Evolutionary conservation across 768 basidiomycete species (phyloP).

Genomic region (Psilocybe subaeruginosa): DNA sequence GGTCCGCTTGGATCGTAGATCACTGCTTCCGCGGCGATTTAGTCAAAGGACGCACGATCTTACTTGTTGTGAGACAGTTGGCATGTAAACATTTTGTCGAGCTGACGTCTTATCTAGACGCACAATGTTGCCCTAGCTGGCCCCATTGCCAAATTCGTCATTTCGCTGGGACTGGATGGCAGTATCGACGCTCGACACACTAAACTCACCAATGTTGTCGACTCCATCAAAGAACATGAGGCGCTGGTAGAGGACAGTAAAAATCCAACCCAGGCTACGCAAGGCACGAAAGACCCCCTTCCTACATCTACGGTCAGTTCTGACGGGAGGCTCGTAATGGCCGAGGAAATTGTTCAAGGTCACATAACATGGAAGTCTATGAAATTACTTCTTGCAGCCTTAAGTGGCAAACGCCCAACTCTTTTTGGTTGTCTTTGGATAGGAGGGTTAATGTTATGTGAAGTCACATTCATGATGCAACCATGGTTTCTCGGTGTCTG

Average conservation of each 20-base stretch:
- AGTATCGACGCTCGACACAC: constrained; percentile 34
- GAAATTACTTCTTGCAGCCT: constrained; percentile 35
- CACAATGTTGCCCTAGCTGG: constrained; percentile 52
- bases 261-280: constrained; percentile 13
- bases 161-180: constrained; percentile 56
- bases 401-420: constrained; percentile 35
- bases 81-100: not conserved
- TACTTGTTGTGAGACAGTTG: constrained; percentile 63
- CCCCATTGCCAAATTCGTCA: constrained; percentile 55
- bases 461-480: constrained; percentile 31
- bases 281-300: not conserved
- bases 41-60: constrained; percentile 70
- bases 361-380: constrained; percentile 30
- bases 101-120: constrained; percentile 30
- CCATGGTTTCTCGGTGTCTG: constrained; percentile 49
- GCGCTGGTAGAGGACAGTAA: constrained; percentile 19
- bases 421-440: constrained; percentile 36
- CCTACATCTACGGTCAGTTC: constrained; percentile 24
- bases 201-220: constrained; percentile 38
- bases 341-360: constrained; percentile 58
- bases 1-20: constrained; percentile 47
- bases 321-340: constrained; percentile 59
- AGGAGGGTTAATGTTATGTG: constrained; percentile 24
- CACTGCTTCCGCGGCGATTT: constrained; percentile 80
- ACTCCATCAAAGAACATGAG: constrained; percentile 42